Evolutionary conservation across 2,329 filamentous ascomycete species (phyloP).

Genomic region (Nemania serpens): DNA sequence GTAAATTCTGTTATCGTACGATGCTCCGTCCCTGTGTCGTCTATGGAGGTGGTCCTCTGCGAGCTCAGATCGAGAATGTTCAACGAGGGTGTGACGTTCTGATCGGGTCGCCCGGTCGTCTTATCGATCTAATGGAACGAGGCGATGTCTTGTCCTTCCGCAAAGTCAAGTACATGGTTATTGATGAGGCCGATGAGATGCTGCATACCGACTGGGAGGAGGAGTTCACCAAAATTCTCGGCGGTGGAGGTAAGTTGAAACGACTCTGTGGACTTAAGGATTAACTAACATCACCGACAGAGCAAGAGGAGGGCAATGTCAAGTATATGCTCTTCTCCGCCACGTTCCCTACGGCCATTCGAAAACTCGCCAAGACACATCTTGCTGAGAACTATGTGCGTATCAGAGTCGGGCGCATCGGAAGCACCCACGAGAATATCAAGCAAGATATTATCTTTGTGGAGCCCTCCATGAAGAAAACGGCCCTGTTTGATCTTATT

Average conservation of each 20-base stretch:
- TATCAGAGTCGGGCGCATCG: constrained; percentile 84
- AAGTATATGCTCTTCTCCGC: constrained; percentile 88
- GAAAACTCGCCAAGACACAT: constrained; percentile 76
- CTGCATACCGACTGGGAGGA: constrained; percentile 78
- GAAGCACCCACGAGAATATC: constrained; percentile 82
- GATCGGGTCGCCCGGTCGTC: constrained; percentile 83
- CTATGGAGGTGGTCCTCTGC: constrained; percentile 81
- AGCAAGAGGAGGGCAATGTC: constrained; percentile 72
- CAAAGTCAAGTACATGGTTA: constrained; percentile 78
- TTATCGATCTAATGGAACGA: constrained; percentile 81
- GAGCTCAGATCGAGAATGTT: constrained; percentile 73
- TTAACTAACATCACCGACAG: constrained; percentile 51
- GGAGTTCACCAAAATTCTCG: constrained; percentile 75
- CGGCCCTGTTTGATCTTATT: constrained; percentile 74
- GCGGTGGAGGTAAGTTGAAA: constrained; percentile 72
- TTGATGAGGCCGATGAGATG: constrained; percentile 97
- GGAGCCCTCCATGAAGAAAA: constrained; percentile 68
- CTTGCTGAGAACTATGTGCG: constrained; percentile 76
- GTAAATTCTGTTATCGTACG: constrained; percentile 90
- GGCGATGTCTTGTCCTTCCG: constrained; percentile 70
- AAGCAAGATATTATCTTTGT: constrained; percentile 74
- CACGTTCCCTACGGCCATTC: constrained; percentile 83
- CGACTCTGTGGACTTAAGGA: background rate
- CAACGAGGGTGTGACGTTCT: constrained; percentile 86
- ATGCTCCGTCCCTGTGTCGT: constrained; percentile 91